Evolutionary conservation across 306 rosid genomes (phyloP).

Genomic region (Acacia crassicarpa): DNA sequence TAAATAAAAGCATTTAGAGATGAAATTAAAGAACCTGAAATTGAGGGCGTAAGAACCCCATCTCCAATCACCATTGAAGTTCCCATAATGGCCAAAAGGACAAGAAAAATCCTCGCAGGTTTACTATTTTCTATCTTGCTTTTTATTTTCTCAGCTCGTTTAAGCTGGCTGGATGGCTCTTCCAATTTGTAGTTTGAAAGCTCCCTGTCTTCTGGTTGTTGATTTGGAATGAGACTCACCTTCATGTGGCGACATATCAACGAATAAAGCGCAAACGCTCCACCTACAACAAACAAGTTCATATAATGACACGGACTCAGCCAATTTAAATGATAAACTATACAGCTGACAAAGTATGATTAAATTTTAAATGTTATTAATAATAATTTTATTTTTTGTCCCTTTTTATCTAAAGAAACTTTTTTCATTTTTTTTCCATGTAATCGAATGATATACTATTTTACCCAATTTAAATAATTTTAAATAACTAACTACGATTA

Average conservation of each 20-base stretch:
- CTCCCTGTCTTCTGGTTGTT: conserved; percentile 72
- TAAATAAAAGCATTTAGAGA: no score
- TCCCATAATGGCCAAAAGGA: conserved; percentile 57
- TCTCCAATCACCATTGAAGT: conserved; percentile 88
- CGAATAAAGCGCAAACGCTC: conserved; percentile 76
- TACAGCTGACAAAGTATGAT: no score
- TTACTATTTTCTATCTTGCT: conserved; percentile 46
- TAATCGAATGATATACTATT: no score
- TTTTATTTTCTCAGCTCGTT: conserved; percentile 46
- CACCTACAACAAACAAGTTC: conserved; percentile 45
- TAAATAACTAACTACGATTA: no score
- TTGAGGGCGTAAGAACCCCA: conserved; percentile 81
- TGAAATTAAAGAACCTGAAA: conserved; percentile 50
- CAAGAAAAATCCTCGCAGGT: conserved; percentile 37
- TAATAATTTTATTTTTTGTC: no score
- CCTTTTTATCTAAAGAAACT: no score
- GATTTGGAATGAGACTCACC: conserved; percentile 63
- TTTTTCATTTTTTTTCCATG: no score
- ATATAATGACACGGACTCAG: no score
- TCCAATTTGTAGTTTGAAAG: conserved; percentile 59
- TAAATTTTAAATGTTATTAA: no score
- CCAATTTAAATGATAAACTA: no score
- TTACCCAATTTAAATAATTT: no score
- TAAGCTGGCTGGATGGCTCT: conserved; percentile 40
- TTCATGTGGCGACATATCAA: conserved; percentile 55